A percentile compares a stretch with the other conserved stretches of the same genome.
These are phyloP conservation scores for Rhodomyrtus psidioides DNA, from an alignment of 441 rosid species.

Conservation along the genomic window DNA sequence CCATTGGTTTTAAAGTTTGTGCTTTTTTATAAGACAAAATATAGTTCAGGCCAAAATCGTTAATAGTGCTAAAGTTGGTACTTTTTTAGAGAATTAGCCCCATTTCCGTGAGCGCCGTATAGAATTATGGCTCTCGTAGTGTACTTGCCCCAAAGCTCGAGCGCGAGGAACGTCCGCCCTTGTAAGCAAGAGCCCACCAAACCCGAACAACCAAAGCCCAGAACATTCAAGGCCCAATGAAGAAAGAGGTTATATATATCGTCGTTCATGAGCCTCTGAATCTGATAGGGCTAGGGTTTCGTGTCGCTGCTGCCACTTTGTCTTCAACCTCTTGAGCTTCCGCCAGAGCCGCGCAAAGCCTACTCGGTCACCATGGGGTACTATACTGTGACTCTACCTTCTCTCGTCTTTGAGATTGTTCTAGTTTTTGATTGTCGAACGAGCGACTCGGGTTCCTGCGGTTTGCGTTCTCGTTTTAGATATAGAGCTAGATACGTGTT, in stretches of 20 bases:
- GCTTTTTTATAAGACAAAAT: too few relatives aligned
- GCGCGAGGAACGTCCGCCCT: too few relatives aligned
- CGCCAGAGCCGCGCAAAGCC: background rate
- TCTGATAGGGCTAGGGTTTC: background rate
- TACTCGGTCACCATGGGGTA: background rate
- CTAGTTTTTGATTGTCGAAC: background rate
- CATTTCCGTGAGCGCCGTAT: too few relatives aligned
- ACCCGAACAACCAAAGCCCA: background rate
- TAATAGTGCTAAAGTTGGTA: too few relatives aligned
- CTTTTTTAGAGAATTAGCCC: too few relatives aligned
- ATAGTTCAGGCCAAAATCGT: too few relatives aligned
- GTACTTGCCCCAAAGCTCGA: background rate
- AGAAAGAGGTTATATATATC: background rate
- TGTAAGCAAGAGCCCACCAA: background rate
- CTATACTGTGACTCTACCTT: background rate
- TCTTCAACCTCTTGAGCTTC: background rate
- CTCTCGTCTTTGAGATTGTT: background rate
- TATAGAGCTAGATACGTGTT: background rate
- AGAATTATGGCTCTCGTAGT: too few relatives aligned
- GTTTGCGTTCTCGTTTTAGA: background rate
- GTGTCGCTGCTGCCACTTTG: background rate
- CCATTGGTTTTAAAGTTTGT: too few relatives aligned
- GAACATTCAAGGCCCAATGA: background rate
- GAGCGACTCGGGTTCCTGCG: background rate
- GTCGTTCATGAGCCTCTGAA: fast-evolving